A percentile compares a stretch with the other conserved stretches of the same genome.
phyloP scores from a whole-genome alignment of 257 asterid species.

The Solanum pimpinellifolium region DNA sequence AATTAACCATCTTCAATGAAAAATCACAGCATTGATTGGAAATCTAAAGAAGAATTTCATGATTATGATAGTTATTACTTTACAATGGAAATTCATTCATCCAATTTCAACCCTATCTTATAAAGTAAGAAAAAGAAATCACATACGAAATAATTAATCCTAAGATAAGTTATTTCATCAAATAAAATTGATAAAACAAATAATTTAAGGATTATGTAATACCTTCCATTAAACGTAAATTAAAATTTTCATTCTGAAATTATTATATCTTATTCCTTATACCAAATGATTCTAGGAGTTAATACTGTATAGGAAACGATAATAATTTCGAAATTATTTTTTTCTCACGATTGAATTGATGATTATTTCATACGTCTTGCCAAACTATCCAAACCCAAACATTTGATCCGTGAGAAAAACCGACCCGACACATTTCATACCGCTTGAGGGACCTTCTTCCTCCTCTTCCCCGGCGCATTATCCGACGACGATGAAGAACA shows the following conservation, averaged over 20 bases:
- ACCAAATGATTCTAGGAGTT: background rate
- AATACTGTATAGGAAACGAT: background rate
- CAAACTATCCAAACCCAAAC: background rate
- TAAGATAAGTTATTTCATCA: too few species aligned
- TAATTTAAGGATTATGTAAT: too few species aligned
- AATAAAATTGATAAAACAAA: too few species aligned
- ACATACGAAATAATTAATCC: too few species aligned
- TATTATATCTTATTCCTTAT: too few species aligned
- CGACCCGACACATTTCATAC: background rate
- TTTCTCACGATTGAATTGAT: background rate
- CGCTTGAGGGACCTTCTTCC: constrained; percentile 1
- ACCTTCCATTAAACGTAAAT: too few species aligned
- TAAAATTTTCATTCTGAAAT: too few species aligned
- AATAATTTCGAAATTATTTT: background rate
- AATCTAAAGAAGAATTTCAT: background rate
- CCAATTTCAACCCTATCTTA: background rate
- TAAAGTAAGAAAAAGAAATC: too few species aligned
- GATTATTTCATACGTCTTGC: rapidly evolving
- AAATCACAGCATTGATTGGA: background rate
- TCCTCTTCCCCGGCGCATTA: constrained; percentile 1
- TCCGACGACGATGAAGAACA: background rate
- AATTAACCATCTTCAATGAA: background rate
- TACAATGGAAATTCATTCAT: background rate
- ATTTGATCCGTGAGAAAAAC: background rate
- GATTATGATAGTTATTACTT: background rate